Conservation (phyloP, 2,329 filamentous ascomycete species). For the Ophiostoma triangulosporum region DNA sequence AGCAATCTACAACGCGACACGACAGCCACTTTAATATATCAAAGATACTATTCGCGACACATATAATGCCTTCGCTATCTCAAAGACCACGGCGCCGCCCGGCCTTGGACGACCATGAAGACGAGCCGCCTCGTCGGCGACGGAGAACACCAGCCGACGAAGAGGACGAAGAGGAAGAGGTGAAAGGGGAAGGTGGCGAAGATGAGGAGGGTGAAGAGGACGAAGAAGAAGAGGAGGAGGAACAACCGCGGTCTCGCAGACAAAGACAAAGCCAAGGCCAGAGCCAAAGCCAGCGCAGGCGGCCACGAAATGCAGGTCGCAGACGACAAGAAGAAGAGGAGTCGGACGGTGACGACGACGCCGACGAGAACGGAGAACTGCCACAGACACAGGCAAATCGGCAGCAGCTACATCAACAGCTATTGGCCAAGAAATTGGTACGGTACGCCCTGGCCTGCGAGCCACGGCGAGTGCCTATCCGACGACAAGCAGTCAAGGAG, state of each 20-base stretch:
- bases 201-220: neutral
- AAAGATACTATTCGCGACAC: neutral
- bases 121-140: constrained; percentile 5
- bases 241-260: neutral
- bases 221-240: neutral
- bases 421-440: constrained; percentile 53
- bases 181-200: neutral
- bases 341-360: neutral
- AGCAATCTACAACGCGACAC: neutral
- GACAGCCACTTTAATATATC: neutral
- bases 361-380: neutral
- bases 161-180: constrained; percentile 6
- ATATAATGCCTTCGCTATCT: constrained; percentile 6
- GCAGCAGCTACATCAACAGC: constrained; percentile 29
- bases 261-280: neutral
- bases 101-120: constrained; percentile 3
- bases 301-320: neutral
- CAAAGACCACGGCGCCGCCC: constrained; percentile 5
- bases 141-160: constrained; percentile 3
- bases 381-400: constrained; percentile 8
- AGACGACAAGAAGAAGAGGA: constrained; percentile 1
- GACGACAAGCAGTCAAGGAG: constrained; percentile 48
- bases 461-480: constrained; percentile 45
- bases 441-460: constrained; percentile 55
- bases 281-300: neutral